phyloP scores from a whole-genome alignment of 169 alveolate genomes.

The Babesia microti region DNA sequence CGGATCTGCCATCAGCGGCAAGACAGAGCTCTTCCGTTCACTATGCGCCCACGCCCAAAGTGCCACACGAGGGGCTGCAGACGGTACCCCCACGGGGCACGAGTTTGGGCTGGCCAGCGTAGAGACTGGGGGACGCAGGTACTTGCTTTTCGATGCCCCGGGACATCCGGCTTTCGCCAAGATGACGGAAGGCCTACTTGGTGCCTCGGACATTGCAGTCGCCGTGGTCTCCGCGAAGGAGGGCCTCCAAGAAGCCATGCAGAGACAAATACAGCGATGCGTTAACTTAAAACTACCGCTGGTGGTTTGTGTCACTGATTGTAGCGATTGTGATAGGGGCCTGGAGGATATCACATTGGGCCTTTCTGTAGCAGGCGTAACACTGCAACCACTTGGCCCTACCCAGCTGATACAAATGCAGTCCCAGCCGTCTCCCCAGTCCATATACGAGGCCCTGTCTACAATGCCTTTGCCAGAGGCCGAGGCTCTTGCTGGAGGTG shows the following conservation, averaged over 20 bases:
- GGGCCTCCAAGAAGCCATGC: constrained; percentile 26
- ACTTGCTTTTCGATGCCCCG: constrained; percentile 44
- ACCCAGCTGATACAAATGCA: constrained; percentile 22
- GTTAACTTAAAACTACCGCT: constrained; percentile 13
- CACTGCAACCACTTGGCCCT: constrained; percentile 24
- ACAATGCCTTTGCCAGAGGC: constrained; percentile 7
- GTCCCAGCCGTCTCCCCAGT: constrained; percentile 13
- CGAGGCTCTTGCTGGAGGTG: constrained; percentile 20
- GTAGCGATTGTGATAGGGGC: constrained; percentile 6
- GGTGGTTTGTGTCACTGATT: constrained; percentile 30
- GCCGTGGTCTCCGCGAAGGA: constrained; percentile 16
- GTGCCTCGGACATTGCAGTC: constrained; percentile 34
- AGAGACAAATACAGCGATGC: constrained; percentile 19
- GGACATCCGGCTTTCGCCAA: constrained; percentile 27
- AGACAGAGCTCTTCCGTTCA: constrained; percentile 25
- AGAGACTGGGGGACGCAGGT: constrained; percentile 1
- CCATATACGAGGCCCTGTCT: constrained; percentile 18
- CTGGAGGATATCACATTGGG: constrained; percentile 18
- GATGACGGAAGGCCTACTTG: constrained; percentile 18
- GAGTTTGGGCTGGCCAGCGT: constrained; percentile 7
- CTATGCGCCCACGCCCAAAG: constrained; percentile 7
- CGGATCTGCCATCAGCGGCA: constrained; percentile 31
- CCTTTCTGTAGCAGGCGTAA: constrained; percentile 21
- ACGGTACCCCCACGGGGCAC: constrained; percentile 6
- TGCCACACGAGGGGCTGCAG: constrained; percentile 11